These are phyloP conservation scores for Ocimum tenuiflorum DNA, from an alignment of 257 asterid genomes.

Conservation along the genomic window DNA sequence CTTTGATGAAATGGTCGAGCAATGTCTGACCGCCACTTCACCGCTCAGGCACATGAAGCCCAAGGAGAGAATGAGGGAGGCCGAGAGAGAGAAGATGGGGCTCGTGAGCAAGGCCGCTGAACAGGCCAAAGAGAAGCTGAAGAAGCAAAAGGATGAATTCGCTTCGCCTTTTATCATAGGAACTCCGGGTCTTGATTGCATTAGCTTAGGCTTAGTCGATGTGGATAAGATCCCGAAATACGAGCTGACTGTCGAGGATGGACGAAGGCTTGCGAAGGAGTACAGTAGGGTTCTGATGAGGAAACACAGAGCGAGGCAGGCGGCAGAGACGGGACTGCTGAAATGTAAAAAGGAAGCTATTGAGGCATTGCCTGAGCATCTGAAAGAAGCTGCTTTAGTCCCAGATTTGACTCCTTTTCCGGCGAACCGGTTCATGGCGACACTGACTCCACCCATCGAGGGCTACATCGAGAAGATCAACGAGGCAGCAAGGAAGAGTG, in stretches of 20 bases:
- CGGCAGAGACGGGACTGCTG: conserved; percentile 61
- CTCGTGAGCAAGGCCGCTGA: conserved; percentile 54
- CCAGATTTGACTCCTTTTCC: conserved; percentile 77
- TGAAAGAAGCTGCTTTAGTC: conserved; percentile 69
- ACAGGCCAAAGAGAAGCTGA: conserved; percentile 52
- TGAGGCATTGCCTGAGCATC: conserved; percentile 70
- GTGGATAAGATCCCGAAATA: conserved; percentile 71
- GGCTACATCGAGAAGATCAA: conserved; percentile 76
- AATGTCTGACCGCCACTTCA: conserved; percentile 55
- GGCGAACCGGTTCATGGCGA: conserved; percentile 64
- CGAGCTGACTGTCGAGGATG: conserved; percentile 76
- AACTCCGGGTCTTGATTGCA: conserved; percentile 73
- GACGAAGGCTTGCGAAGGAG: conserved; percentile 72
- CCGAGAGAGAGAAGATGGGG: conserved; percentile 74
- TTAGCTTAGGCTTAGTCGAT: conserved; percentile 68
- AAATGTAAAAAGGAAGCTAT: conserved; percentile 72
- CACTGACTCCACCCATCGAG: conserved; percentile 90
- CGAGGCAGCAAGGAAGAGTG: conserved; percentile 72
- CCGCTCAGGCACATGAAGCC: conserved; percentile 72
- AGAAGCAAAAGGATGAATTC: conserved; percentile 43
- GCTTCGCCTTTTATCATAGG: conserved; percentile 53
- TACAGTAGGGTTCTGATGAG: conserved; percentile 81
- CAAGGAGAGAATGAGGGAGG: conserved; percentile 61
- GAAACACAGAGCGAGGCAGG: conserved; percentile 79
- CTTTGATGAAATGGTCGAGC: conserved; percentile 55